A percentile compares a stretch with the other conserved stretches of the same genome.
These are phyloP conservation scores for Craterostigma plantagineum DNA, from an alignment of 257 asterid genomes.

Conservation along the genomic window DNA sequence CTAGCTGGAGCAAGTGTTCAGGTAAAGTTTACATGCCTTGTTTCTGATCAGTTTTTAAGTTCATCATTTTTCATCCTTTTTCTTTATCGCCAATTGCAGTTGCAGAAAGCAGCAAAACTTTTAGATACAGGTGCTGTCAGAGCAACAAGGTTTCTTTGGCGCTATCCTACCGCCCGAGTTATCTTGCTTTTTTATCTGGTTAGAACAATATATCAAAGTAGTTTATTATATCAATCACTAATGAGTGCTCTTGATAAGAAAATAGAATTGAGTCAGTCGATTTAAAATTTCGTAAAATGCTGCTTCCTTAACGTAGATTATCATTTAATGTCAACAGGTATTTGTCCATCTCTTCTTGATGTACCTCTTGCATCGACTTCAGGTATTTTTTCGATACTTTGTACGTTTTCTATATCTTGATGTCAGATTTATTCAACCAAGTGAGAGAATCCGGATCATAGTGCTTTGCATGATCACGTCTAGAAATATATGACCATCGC, in stretches of 20 bases:
- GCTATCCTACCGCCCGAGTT: conserved; percentile 90
- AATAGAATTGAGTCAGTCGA: neutral
- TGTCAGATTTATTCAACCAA: too few species aligned
- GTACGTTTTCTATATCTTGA: too few species aligned
- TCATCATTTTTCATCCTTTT: neutral
- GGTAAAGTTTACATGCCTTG: conserved; percentile 22
- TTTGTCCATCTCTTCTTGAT: conserved; percentile 97
- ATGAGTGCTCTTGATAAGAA: conserved; percentile 1
- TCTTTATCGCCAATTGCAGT: conserved; percentile 23
- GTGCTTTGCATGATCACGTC: too few species aligned
- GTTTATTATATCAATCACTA: conserved; percentile 4
- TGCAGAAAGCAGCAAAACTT: conserved; percentile 89
- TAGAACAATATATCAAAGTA: conserved; percentile 14
- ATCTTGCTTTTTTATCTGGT: conserved; percentile 89
- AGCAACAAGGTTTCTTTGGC: conserved; percentile 96
- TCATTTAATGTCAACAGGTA: conserved; percentile 43
- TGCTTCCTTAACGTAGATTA: neutral
- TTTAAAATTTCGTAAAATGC: neutral
- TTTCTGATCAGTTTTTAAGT: neutral
- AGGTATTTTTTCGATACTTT: conserved; percentile 32
- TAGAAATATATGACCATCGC: too few species aligned
- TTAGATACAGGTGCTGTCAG: conserved; percentile 93
- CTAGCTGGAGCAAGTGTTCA: conserved; percentile 76
- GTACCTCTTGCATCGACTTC: conserved; percentile 97
- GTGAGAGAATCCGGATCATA: too few species aligned